phyloP scores from a whole-genome alignment of 1,139 yeast species.

The Candida anutae region DNA sequence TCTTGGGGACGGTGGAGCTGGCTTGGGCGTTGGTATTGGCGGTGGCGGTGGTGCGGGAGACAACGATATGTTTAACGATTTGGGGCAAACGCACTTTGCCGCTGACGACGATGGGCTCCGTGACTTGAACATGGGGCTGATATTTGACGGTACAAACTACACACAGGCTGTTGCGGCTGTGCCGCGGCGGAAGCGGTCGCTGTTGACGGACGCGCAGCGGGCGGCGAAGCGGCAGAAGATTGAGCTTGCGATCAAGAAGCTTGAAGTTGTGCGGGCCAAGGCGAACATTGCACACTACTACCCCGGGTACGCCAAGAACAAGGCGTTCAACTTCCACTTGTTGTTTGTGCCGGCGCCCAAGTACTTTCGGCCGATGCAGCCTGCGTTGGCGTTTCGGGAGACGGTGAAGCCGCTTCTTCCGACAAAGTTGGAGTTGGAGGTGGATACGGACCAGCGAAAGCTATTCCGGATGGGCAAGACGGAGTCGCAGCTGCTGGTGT shows the following conservation, averaged over 20 bases:
- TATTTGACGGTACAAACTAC: conserved; percentile 14
- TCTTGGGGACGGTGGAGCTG: conserved; percentile 15
- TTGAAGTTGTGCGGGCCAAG: conserved; percentile 25
- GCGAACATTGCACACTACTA: conserved; percentile 42
- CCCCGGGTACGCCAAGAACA: conserved; percentile 54
- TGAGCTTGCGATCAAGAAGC: conserved; percentile 20
- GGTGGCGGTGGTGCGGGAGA: conserved; percentile 6
- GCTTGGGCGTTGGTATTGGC: conserved; percentile 10
- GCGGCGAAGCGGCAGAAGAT: conserved; percentile 18
- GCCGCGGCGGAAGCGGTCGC: conserved; percentile 9
- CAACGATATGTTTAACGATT: conserved; percentile 11
- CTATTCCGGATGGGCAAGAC: conserved; percentile 27
- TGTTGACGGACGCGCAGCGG: conserved; percentile 15
- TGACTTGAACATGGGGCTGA: conserved; percentile 29
- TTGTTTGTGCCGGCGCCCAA: conserved; percentile 59
- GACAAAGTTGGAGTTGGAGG: conserved; percentile 40
- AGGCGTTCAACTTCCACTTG: conserved; percentile 57
- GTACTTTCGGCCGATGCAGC: conserved; percentile 44
- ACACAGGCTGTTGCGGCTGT: conserved; percentile 12
- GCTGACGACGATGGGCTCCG: conserved; percentile 39
- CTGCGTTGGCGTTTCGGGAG: conserved; percentile 36
- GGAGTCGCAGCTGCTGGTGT: too few species aligned
- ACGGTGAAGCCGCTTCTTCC: conserved; percentile 53
- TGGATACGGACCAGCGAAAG: conserved; percentile 40
- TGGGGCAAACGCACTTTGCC: conserved; percentile 19